Percentiles rank a stretch among this genome's conserved stretches.
Conservation (phyloP, 2,329 filamentous ascomycete genomes). For the Teratosphaeriaceae sp. region DNA sequence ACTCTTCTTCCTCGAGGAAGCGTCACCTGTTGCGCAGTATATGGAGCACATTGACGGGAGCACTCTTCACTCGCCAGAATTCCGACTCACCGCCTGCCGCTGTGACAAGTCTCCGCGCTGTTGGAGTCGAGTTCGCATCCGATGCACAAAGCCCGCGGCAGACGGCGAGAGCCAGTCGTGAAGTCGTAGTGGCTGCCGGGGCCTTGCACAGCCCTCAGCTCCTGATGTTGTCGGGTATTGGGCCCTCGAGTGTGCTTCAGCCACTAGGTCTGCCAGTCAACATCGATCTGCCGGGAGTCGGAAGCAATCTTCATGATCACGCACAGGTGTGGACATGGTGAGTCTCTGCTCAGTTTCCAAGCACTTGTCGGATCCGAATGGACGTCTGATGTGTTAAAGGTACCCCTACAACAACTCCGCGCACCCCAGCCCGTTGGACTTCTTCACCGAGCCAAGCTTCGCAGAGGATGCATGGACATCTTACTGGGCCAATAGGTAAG, state of each 20-base stretch:
- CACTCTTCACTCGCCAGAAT: not conserved
- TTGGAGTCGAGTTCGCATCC: slow-evolving; percentile 20
- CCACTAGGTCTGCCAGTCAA: slow-evolving; percentile 42
- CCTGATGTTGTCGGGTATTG: slow-evolving; percentile 46
- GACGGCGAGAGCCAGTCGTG: slow-evolving; percentile 19
- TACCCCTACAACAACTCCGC: slow-evolving; percentile 17
- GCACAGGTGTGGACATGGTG: slow-evolving; percentile 19
- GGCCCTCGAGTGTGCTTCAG: slow-evolving; percentile 46
- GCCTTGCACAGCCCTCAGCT: slow-evolving; percentile 26
- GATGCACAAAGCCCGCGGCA: slow-evolving; percentile 13
- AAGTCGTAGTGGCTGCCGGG: slow-evolving; percentile 26
- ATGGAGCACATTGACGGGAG: not conserved
- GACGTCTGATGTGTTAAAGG: too few relatives aligned
- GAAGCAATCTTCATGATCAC: slow-evolving; percentile 58
- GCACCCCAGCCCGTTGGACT: slow-evolving; percentile 12
- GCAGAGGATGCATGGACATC: slow-evolving; percentile 17
- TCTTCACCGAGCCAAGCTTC: slow-evolving; percentile 20
- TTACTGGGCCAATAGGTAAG: slow-evolving; percentile 22
- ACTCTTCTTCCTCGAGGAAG: too few relatives aligned
- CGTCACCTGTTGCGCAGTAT: not conserved
- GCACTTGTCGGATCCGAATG: too few relatives aligned
- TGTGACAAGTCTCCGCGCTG: slow-evolving; percentile 8
- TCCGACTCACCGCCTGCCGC: not conserved
- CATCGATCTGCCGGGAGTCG: slow-evolving; percentile 55
- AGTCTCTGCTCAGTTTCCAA: too few relatives aligned